Percentiles rank a stretch among this genome's conserved stretches.
Evolutionary conservation across 2,329 filamentous ascomycete genomes (phyloP).

Genomic region (Metarhizium anisopliae): DNA sequence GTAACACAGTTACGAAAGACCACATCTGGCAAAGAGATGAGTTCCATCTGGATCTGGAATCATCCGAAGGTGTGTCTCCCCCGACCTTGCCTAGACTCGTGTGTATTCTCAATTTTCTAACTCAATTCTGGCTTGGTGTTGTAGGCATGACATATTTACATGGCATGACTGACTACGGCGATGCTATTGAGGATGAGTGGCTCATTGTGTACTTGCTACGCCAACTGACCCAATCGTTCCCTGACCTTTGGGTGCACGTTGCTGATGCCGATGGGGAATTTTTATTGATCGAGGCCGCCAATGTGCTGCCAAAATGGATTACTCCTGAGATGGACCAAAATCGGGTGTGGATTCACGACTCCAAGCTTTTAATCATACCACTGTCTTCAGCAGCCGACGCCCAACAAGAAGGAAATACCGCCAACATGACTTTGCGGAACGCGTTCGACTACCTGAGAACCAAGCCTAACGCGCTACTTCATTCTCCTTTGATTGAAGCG

Average conservation of each 20-base stretch:
- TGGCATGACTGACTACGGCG: slow-evolving; percentile 79
- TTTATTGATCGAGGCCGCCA: slow-evolving; percentile 86
- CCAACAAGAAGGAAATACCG: background rate
- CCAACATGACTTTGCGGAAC: slow-evolving; percentile 49
- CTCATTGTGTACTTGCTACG: slow-evolving; percentile 83
- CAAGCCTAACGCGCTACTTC: slow-evolving; percentile 50
- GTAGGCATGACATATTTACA: slow-evolving; percentile 49
- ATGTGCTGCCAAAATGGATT: slow-evolving; percentile 78
- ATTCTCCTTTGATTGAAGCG: slow-evolving; percentile 67
- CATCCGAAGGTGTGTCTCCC: slow-evolving; percentile 40
- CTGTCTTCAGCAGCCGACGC: slow-evolving; percentile 23
- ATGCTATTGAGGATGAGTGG: slow-evolving; percentile 97
- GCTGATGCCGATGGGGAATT: slow-evolving; percentile 92
- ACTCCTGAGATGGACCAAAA: slow-evolving; percentile 84
- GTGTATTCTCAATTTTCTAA: background rate
- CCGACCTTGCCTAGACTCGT: background rate
- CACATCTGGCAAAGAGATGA: slow-evolving; percentile 93
- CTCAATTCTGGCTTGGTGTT: background rate
- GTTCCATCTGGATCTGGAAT: slow-evolving; percentile 62
- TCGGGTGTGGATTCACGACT: slow-evolving; percentile 79
- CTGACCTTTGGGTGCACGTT: slow-evolving; percentile 71
- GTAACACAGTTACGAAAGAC: slow-evolving; percentile 57
- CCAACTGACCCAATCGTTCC: slow-evolving; percentile 65
- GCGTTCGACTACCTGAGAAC: slow-evolving; percentile 53
- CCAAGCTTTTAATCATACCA: slow-evolving; percentile 67